Evolutionary conservation across 805 yeast species (phyloP).

Genomic region (Diddensiella transvaalensis): DNA sequence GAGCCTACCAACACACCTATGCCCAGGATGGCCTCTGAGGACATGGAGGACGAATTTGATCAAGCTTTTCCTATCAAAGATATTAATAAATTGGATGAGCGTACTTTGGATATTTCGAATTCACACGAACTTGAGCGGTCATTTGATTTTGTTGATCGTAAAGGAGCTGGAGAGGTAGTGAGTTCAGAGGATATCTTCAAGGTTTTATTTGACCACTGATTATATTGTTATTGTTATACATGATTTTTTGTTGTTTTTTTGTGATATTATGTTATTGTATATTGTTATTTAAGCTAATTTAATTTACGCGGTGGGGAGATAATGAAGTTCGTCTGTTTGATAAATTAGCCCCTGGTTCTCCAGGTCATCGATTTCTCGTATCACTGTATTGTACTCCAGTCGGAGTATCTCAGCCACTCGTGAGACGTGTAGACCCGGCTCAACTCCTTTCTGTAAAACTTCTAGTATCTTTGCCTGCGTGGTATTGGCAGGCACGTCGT

Average conservation of each 20-base stretch:
- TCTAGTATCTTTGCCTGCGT: constrained; percentile 8
- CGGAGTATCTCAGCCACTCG: neutral
- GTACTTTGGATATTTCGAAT: constrained; percentile 42
- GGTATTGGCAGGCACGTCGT: constrained; percentile 3
- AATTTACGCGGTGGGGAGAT: constrained; percentile 1
- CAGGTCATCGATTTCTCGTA: constrained; percentile 9
- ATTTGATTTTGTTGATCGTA: constrained; percentile 46
- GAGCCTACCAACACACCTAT: neutral
- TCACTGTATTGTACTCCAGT: neutral
- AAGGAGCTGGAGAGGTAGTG: constrained; percentile 58
- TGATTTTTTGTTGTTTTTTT: too few species aligned
- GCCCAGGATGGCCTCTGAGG: neutral
- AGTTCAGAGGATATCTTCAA: constrained; percentile 58
- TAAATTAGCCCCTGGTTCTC: constrained; percentile 6
- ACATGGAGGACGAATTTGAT: constrained; percentile 11
- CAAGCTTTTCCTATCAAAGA: too few species aligned
- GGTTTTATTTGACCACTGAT: constrained; percentile 45
- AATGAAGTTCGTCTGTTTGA: constrained; percentile 5
- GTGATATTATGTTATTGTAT: neutral
- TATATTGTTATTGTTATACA: neutral
- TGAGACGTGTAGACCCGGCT: constrained; percentile 8
- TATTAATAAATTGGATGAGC: constrained; percentile 32
- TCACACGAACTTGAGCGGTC: constrained; percentile 53
- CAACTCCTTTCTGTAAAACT: constrained; percentile 1
- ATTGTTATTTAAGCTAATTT: neutral